Evolutionary conservation across 495 filamentous ascomycete species (phyloP), one percentile per base, ranked within the genome.

Genomic region (Zalerion maritima): DNA sequence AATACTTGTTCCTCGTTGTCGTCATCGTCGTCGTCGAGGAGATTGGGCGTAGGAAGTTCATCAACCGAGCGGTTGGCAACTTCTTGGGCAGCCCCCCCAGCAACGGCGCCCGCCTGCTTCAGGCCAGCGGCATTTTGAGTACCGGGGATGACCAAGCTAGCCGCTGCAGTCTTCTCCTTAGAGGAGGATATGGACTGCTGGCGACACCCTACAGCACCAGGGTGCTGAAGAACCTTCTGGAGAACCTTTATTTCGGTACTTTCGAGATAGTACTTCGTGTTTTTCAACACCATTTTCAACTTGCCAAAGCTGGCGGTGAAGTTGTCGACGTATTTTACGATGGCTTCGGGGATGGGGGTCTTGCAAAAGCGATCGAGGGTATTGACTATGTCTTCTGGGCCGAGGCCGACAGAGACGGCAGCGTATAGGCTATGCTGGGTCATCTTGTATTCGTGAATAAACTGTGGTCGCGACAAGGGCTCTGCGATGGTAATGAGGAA

Each of bases 401-500:
- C 71, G 28, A 94, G 54, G 7, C 89, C 89, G 29, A 94, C 81
- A 6, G 84, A 93, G 2, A 94, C 82, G 15, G 89, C 91, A 1
- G 89, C 87, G 52, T 94, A 94, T 17, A 97, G 62, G 50, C 82
- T 92, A 50, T 96, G 84, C 4, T 79, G 67, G 0, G 85, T 96
- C 44, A 99, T 63, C 18, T 73, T 67, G 56, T 96, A 99, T 53
- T 97, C 89, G 50, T 96, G 91, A 8, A 97, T 62, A 45, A 78
- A 83, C 6, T 67, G 73, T 24, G 89, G 87, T 20, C 89, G 71
- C 14, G 84, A 93, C 37, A 82, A 59, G 23, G 89, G 89, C 56
- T 97, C 89, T 21, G 87, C 85, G 42, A 97, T 83, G 23, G 86
- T 93, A 29, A 87, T 91, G 32, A 97, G 62, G 52, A 97, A 94